These are phyloP conservation scores for Hyphopichia burtonii DNA, from an alignment of 1,139 yeast genomes.

Conservation along the genomic window DNA sequence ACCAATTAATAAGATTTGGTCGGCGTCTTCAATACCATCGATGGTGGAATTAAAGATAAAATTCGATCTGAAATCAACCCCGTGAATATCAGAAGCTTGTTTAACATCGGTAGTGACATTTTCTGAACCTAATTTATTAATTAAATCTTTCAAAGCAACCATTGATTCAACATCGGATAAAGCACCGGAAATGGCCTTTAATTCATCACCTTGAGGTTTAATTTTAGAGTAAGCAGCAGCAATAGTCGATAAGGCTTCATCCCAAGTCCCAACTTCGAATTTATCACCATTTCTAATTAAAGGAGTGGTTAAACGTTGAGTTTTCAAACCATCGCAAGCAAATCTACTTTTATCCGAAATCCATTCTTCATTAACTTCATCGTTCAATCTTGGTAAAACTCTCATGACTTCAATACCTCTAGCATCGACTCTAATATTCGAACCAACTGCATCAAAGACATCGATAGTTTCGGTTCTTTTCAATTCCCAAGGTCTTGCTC, in stretches of 20 bases:
- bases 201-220: constrained; percentile 65
- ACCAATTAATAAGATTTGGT: constrained; percentile 74
- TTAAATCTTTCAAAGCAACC: constrained; percentile 78
- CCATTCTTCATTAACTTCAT: constrained; percentile 91
- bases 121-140: constrained; percentile 78
- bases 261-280: constrained; percentile 83
- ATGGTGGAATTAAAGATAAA: constrained; percentile 79
- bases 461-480: constrained; percentile 88
- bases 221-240: constrained; percentile 61
- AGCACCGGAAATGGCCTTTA: constrained; percentile 83
- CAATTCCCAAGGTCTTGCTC: constrained; percentile 92
- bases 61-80: constrained; percentile 75
- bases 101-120: constrained; percentile 73
- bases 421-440: constrained; percentile 80
- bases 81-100: constrained; percentile 63
- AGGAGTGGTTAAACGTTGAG: constrained; percentile 84
- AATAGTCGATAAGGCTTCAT: constrained; percentile 73
- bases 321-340: constrained; percentile 83
- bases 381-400: constrained; percentile 82
- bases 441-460: constrained; percentile 82
- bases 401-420: constrained; percentile 90
- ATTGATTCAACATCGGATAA: constrained; percentile 79
- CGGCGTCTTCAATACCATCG: constrained; percentile 80
- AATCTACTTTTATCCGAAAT: constrained; percentile 84
- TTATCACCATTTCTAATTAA: constrained; percentile 69